These are phyloP conservation scores for Yarrowia sp. DNA, from an alignment of 805 yeast genomes.

Conservation along the genomic window DNA sequence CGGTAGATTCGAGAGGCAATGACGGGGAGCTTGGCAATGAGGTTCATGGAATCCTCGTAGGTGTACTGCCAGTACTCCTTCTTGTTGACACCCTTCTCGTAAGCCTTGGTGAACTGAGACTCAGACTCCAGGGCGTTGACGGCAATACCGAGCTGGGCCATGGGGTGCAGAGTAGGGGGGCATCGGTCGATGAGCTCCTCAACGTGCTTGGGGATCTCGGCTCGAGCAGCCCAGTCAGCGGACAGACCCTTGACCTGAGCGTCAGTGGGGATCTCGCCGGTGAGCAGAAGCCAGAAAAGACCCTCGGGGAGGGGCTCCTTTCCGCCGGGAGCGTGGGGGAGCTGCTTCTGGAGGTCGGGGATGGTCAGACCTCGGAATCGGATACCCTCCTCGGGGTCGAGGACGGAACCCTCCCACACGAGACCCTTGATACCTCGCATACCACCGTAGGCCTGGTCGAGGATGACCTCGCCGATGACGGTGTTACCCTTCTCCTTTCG, in stretches of 20 bases:
- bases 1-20: constrained; percentile 78
- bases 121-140: constrained; percentile 75
- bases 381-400: constrained; percentile 85
- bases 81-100: constrained; percentile 73
- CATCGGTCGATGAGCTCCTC: constrained; percentile 65
- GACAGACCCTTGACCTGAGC: constrained; percentile 64
- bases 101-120: constrained; percentile 73
- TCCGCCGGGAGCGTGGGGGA: constrained; percentile 76
- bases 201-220: constrained; percentile 69
- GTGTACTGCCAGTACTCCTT: constrained; percentile 76
- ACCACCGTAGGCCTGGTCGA: constrained; percentile 90
- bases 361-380: constrained; percentile 85
- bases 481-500: constrained; percentile 86
- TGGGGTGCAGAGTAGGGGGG: constrained; percentile 77
- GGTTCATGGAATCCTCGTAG: constrained; percentile 71
- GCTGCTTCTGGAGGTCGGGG: constrained; percentile 74
- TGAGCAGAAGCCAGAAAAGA: constrained; percentile 78
- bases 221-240: constrained; percentile 68
- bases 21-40: constrained; percentile 76
- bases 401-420: constrained; percentile 88
- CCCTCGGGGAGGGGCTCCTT: constrained; percentile 68
- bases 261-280: constrained; percentile 72
- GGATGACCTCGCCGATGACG: constrained; percentile 74
- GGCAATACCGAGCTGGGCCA: constrained; percentile 83
- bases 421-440: constrained; percentile 87